phyloP scores from a whole-genome alignment of 2,329 filamentous ascomycete species.

The Fusarium tricinctum region DNA sequence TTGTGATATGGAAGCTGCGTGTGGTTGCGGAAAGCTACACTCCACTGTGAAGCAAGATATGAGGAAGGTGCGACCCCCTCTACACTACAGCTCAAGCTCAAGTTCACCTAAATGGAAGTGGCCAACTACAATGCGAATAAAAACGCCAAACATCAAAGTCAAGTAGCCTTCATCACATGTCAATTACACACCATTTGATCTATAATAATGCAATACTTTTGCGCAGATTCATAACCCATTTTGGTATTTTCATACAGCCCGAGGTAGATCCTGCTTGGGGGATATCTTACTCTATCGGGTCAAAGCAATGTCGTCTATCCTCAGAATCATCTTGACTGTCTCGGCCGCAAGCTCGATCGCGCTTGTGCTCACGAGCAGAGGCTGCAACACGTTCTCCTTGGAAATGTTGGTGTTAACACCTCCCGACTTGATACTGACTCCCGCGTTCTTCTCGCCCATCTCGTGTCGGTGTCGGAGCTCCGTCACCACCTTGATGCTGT shows the following conservation, averaged over 20 bases:
- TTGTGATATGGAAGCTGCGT: not conserved
- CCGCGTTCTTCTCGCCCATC: slow-evolving; percentile 93
- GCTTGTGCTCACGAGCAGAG: slow-evolving; percentile 95
- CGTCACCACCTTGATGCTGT: slow-evolving; percentile 98
- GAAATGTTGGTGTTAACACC: slow-evolving; percentile 97
- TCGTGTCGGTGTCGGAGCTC: slow-evolving; percentile 95
- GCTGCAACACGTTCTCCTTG: slow-evolving; percentile 97
- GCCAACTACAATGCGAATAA: not conserved
- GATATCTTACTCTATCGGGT: slow-evolving; percentile 65
- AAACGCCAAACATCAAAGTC: not conserved
- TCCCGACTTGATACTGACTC: slow-evolving; percentile 97
- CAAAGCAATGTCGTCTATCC: slow-evolving; percentile 76
- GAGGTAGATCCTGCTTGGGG: slow-evolving; percentile 47
- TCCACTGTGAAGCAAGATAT: not conserved
- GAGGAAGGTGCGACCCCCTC: slow-evolving; percentile 24
- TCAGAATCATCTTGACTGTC: slow-evolving; percentile 94
- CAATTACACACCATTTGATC: slow-evolving; percentile 19
- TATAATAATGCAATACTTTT: slow-evolving; percentile 40
- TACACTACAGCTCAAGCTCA: not conserved
- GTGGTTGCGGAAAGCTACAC: not conserved
- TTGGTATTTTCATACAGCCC: slow-evolving; percentile 57
- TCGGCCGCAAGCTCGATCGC: slow-evolving; percentile 97
- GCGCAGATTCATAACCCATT: slow-evolving; percentile 48
- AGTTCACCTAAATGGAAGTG: not conserved
- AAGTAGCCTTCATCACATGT: slow-evolving; percentile 11